Evolutionary conservation across 176 grass and related monocot genomes (phyloP), one percentile per base, ranked within the genome.

Genomic region (Areca catechu): DNA sequence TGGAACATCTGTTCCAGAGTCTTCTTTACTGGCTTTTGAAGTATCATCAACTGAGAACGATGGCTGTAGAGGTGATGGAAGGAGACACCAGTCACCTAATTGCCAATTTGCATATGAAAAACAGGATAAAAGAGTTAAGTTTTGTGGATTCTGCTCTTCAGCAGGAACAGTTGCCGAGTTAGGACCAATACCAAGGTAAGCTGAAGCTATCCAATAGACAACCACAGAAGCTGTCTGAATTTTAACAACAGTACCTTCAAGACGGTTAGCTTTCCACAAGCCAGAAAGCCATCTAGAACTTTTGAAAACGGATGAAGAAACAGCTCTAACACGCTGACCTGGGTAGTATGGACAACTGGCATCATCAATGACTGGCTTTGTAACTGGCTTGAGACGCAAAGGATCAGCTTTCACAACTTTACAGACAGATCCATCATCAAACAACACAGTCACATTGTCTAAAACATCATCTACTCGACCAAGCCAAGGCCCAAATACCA

Each of bases 391-490:
- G 48, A 98, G 67, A 22, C 76, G 82, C 79, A 78, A 80, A 16
- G 83, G 78, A 76, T 98, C 93, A 50, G 87, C 87, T 52, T 70
- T 81, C 24, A 66, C 70, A 49, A 98, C 93, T 77, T 88, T 89
- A 74, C 93, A 92, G 51, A 92, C 62, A 75, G 84, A 76, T 29
- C 93, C 84, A 62, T 98, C 93, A 73, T 98, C 87, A 80, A 98
- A 98, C 29, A 88, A 30, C 48, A 98, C 87, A 20, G 80, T 98
- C 54, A 98, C 79, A 73, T 92, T 98, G 73, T 98, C 87, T 20
- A 98, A 72, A 29, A 92, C 84, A 61, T 92, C 87, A 20, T 98
- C 93, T 25, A 92, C 80, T 63, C 84, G 80, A 58, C 93, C 93
- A 69, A 98, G 76, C 93, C 93, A 98, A 66, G 67, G 72, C 28